Percentiles rank a stretch among this genome's conserved stretches.
These are phyloP conservation scores for Alternaria burnsii DNA, from an alignment of 2,329 filamentous ascomycete genomes.

Conservation along the genomic window DNA sequence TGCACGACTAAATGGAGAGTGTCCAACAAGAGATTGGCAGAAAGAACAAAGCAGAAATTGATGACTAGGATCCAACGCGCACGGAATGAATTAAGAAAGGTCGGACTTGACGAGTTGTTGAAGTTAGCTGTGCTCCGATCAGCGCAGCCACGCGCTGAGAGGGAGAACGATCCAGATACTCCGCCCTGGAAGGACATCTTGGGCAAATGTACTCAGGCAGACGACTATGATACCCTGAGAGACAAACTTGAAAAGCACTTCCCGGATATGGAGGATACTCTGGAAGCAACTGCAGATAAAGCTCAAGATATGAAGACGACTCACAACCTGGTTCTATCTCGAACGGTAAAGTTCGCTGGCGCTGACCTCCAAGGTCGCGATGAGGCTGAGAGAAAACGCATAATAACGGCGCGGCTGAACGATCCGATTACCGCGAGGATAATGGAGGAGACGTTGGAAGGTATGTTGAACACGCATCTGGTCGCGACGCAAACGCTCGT, in stretches of 20 bases:
- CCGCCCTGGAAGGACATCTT: slow-evolving; percentile 3
- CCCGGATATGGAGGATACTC: slow-evolving; percentile 7
- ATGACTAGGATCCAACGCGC: slow-evolving; percentile 16
- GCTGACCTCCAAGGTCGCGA: slow-evolving; percentile 12
- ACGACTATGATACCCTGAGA: neutral
- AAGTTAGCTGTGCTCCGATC: slow-evolving; percentile 22
- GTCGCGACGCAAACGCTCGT: slow-evolving; percentile 13
- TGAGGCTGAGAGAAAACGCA: slow-evolving; percentile 3
- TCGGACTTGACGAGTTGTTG: slow-evolving; percentile 18
- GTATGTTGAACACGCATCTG: slow-evolving; percentile 9
- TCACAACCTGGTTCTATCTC: slow-evolving; percentile 7
- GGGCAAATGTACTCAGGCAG: neutral
- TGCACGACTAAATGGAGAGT: neutral
- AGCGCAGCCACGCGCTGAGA: slow-evolving; percentile 20
- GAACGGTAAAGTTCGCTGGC: slow-evolving; percentile 23
- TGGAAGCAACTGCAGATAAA: slow-evolving; percentile 3
- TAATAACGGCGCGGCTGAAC: slow-evolving; percentile 15
- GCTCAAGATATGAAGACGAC: slow-evolving; percentile 10
- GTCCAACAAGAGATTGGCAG: slow-evolving; percentile 6
- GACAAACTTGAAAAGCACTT: neutral
- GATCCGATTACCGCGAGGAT: slow-evolving; percentile 20
- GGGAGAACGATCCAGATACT: neutral
- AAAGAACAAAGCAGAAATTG: slow-evolving; percentile 2
- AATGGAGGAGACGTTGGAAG: slow-evolving; percentile 21
- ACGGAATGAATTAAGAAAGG: slow-evolving; percentile 13